Evolutionary conservation across 441 rosid genomes (phyloP).

Genomic region (Adansonia grandidieri): DNA sequence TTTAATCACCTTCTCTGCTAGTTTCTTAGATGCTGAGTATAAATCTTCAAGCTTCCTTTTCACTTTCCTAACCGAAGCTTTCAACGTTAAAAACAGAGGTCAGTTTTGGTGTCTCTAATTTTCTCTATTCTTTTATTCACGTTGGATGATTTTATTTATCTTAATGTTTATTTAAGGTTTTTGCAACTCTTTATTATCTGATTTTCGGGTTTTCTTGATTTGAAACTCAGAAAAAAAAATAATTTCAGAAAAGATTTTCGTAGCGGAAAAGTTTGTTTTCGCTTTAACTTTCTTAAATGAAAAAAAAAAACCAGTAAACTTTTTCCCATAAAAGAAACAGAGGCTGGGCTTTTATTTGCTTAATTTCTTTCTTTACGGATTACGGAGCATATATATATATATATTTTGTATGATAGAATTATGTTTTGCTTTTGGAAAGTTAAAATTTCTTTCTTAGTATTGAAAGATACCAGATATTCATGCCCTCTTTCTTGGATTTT

Average conservation of each 20-base stretch:
- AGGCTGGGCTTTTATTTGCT: neutral
- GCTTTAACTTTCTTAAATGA: too few relatives aligned
- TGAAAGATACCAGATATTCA: slow-evolving; percentile 28
- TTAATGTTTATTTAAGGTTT: neutral
- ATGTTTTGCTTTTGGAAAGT: slow-evolving; percentile 13
- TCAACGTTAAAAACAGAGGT: slow-evolving; percentile 30
- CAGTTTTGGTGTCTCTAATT: slow-evolving; percentile 12
- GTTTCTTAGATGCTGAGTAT: neutral
- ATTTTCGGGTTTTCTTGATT: neutral
- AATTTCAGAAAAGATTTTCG: neutral
- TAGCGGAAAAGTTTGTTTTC: neutral
- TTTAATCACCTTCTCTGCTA: slow-evolving; percentile 1
- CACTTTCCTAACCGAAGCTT: slow-evolving; percentile 2
- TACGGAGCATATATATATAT: neutral
- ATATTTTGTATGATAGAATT: too few relatives aligned
- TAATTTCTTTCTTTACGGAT: neutral
- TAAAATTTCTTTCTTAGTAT: slow-evolving; percentile 1
- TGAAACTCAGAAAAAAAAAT: neutral
- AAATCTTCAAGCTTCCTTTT: neutral
- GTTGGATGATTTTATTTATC: neutral
- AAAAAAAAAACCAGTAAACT: neutral
- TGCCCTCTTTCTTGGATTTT: slow-evolving; percentile 29
- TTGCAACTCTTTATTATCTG: neutral
- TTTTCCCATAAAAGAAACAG: neutral
- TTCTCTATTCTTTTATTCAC: neutral